Percentiles rank a stretch among this genome's conserved stretches.
phyloP scores from a whole-genome alignment of 2,329 filamentous ascomycete species.

The Aspergillus uvarum region DNA sequence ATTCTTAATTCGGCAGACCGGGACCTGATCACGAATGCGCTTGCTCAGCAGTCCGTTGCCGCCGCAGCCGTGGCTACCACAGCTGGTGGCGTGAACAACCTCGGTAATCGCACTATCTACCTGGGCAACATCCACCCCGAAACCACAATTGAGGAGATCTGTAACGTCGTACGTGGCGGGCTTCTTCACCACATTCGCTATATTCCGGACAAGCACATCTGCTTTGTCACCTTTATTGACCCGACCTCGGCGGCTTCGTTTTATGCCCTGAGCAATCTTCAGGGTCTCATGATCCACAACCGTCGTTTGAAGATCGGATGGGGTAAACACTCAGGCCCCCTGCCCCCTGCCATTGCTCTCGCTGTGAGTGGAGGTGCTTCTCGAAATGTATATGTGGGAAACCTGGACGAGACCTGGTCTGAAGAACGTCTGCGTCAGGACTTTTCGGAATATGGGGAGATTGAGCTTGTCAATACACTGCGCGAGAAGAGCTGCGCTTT shows the following conservation, averaged over 20 bases:
- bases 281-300: slow-evolving; percentile 99
- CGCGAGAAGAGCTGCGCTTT: slow-evolving; percentile 99
- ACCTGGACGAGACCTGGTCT: slow-evolving; percentile 94
- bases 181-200: slow-evolving; percentile 97
- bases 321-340: slow-evolving; percentile 97
- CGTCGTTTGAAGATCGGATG: slow-evolving; percentile 96
- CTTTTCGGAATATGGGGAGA: slow-evolving; percentile 96
- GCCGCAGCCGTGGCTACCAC: slow-evolving; percentile 95
- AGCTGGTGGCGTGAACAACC: slow-evolving; percentile 93
- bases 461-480: slow-evolving; percentile 93
- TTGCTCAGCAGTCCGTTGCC: slow-evolving; percentile 96
- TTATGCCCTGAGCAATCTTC: slow-evolving; percentile 94
- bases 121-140: slow-evolving; percentile 98
- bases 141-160: slow-evolving; percentile 98
- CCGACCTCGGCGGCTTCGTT: slow-evolving; percentile 96
- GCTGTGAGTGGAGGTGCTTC: slow-evolving; percentile 96
- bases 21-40: slow-evolving; percentile 91
- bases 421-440: slow-evolving; percentile 94
- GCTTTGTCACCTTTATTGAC: slow-evolving; percentile 99
- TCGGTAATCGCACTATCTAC: slow-evolving; percentile 97
- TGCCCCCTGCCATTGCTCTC: slow-evolving; percentile 91
- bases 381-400: slow-evolving; percentile 97
- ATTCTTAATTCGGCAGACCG: slow-evolving; percentile 94
- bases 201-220: slow-evolving; percentile 99
- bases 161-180: slow-evolving; percentile 95